Evolutionary conservation across 148 eudicot species (phyloP).

Genomic region (Talinum fruticosum): DNA sequence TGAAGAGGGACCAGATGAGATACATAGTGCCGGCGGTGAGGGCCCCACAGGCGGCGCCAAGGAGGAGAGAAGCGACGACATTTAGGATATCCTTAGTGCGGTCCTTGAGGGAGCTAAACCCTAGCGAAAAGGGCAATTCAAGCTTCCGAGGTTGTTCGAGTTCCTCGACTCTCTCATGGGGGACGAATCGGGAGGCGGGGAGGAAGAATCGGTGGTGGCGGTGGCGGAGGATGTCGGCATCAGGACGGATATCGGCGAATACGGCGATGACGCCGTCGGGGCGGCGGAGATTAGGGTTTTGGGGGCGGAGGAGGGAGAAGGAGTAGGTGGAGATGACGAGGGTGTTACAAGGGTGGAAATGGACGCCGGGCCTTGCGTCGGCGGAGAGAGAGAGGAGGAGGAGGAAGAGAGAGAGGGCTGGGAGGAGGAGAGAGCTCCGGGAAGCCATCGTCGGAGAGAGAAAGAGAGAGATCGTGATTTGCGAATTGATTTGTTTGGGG

Average conservation of each 20-base stretch:
- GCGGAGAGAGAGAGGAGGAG: conserved; percentile 27
- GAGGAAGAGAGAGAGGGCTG: conserved; percentile 24
- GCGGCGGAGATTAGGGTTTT: conserved; percentile 25
- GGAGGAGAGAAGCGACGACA: conserved; percentile 62
- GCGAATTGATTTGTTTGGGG: neutral
- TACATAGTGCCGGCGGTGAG: conserved; percentile 70
- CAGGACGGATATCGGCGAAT: conserved; percentile 24
- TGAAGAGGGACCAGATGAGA: conserved; percentile 56
- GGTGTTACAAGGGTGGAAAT: conserved; percentile 50
- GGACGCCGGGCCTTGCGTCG: conserved; percentile 46
- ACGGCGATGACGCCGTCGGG: conserved; percentile 44
- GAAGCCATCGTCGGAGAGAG: conserved; percentile 36
- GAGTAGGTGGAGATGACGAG: conserved; percentile 47
- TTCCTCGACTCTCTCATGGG: neutral
- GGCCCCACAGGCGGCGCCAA: conserved; percentile 86
- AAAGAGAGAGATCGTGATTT: conserved; percentile 21
- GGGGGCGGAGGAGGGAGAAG: conserved; percentile 30
- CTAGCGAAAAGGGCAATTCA: conserved; percentile 21
- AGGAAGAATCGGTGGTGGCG: conserved; percentile 7
- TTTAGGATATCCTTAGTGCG: conserved; percentile 61
- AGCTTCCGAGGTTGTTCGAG: neutral
- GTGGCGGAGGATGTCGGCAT: conserved; percentile 8
- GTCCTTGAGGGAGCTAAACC: conserved; percentile 44
- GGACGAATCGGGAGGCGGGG: neutral
- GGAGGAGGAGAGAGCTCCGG: conserved; percentile 22